phyloP scores from a whole-genome alignment of 2,329 filamentous ascomycete species.

The Emmonsiellopsis sp. region DNA sequence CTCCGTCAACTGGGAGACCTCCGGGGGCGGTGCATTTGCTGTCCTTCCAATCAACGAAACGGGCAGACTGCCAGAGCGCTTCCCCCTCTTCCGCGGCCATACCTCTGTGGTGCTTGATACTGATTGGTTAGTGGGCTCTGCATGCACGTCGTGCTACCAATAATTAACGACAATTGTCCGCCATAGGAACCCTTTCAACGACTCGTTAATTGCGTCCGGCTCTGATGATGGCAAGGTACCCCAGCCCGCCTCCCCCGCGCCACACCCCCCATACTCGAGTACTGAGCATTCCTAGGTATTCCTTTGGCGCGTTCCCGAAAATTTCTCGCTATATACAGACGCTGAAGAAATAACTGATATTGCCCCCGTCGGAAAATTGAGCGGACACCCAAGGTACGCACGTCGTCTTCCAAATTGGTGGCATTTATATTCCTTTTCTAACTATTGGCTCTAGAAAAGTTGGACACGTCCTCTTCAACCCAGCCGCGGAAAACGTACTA shows the following conservation, averaged over 20 bases:
- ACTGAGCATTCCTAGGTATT: conserved; percentile 50
- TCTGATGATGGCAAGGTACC: conserved; percentile 85
- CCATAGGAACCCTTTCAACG: conserved; percentile 86
- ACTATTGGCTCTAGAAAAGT: conserved; percentile 60
- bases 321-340: conserved; percentile 77
- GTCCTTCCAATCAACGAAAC: conserved; percentile 86
- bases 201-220: conserved; percentile 81
- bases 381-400: conserved; percentile 72
- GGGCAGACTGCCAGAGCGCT: conserved; percentile 82
- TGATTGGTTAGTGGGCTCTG: conserved; percentile 62
- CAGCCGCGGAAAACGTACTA: conserved; percentile 87
- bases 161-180: conserved; percentile 10
- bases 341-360: conserved; percentile 77
- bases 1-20: conserved; percentile 96
- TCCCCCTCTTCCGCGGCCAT: conserved; percentile 92
- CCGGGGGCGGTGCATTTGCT: conserved; percentile 91
- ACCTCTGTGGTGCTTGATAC: conserved; percentile 94
- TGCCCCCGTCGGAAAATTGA: conserved; percentile 68
- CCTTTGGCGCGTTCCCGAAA: conserved; percentile 86
- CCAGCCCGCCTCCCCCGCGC: not conserved
- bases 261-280: conserved; percentile 5
- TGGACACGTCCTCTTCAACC: conserved; percentile 96
- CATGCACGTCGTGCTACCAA: conserved; percentile 1
- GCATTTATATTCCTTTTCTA: not conserved
- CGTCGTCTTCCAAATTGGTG: not conserved